A percentile compares a stretch with the other conserved stretches of the same genome.
Evolutionary conservation across 2,329 filamentous ascomycete species (phyloP).

Genomic region (Hypoxylon sp.): DNA sequence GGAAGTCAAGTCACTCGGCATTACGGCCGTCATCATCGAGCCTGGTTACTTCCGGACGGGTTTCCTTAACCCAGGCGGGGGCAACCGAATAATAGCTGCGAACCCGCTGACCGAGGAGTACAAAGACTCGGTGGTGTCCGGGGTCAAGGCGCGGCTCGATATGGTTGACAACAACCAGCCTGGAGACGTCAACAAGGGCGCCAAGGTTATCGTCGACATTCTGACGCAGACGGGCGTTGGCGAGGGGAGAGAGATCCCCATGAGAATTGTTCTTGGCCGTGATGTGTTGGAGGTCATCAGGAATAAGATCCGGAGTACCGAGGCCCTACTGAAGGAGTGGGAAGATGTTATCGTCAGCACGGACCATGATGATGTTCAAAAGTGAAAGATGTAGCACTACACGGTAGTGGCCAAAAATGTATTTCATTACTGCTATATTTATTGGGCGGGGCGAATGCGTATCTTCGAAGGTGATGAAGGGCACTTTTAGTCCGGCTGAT

Average conservation of each 20-base stretch:
- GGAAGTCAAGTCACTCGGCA: constrained; percentile 57
- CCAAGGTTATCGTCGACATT: constrained; percentile 67
- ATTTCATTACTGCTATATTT: not conserved
- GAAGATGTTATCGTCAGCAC: constrained; percentile 60
- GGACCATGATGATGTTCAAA: constrained; percentile 52
- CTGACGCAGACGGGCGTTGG: constrained; percentile 66
- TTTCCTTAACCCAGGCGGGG: constrained; percentile 60
- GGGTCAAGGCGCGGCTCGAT: constrained; percentile 53
- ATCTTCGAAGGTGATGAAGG: not conserved
- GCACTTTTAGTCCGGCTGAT: not conserved
- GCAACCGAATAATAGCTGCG: constrained; percentile 45
- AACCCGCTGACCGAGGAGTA: constrained; percentile 55
- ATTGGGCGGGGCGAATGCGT: not conserved
- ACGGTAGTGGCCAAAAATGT: not conserved
- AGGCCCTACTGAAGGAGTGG: constrained; percentile 66
- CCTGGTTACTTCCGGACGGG: constrained; percentile 68
- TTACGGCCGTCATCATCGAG: constrained; percentile 62
- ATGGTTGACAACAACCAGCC: constrained; percentile 64
- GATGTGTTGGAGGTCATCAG: constrained; percentile 63
- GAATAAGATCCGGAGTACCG: constrained; percentile 60
- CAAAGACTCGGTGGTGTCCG: constrained; percentile 49
- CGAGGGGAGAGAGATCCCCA: constrained; percentile 64
- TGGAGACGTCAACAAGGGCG: constrained; percentile 69
- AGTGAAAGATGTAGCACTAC: constrained; percentile 9
- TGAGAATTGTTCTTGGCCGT: constrained; percentile 68